phyloP scores from a whole-genome alignment of 2,329 filamentous ascomycete species.

The Volutella citrinella region DNA sequence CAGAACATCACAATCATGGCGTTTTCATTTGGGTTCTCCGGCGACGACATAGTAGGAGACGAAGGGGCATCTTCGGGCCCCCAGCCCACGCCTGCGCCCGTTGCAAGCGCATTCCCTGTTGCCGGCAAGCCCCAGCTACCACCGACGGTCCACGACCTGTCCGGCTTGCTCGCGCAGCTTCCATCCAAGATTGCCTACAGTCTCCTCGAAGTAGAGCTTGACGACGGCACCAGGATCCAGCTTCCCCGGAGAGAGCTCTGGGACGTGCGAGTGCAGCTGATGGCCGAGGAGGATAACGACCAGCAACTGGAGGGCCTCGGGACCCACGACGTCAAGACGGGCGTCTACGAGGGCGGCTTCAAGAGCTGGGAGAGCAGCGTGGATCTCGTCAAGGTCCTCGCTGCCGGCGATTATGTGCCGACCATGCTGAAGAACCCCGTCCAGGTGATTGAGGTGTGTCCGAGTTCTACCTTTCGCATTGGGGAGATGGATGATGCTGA shows the following conservation, averaged over 20 bases:
- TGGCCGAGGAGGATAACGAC: constrained; percentile 63
- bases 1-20: constrained; percentile 31
- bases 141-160: constrained; percentile 49
- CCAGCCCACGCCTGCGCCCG: constrained; percentile 20
- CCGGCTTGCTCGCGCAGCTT: constrained; percentile 52
- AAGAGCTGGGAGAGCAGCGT: constrained; percentile 88
- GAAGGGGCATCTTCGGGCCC: constrained; percentile 26
- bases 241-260: constrained; percentile 76
- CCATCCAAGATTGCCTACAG: constrained; percentile 74
- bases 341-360: constrained; percentile 83
- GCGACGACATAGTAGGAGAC: constrained; percentile 58
- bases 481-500: too few species aligned
- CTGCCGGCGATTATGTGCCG: constrained; percentile 36
- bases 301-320: constrained; percentile 49
- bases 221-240: constrained; percentile 48
- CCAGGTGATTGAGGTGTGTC: constrained; percentile 53
- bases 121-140: constrained; percentile 58
- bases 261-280: constrained; percentile 77
- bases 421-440: constrained; percentile 32
- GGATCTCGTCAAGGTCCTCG: constrained; percentile 70
- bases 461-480: too few species aligned
- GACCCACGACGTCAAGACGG: constrained; percentile 72
- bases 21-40: constrained; percentile 60
- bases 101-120: constrained; percentile 54
- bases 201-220: constrained; percentile 55